Evolutionary conservation across 306 rosid species (phyloP).

Genomic region (Medicago ruthenica): DNA sequence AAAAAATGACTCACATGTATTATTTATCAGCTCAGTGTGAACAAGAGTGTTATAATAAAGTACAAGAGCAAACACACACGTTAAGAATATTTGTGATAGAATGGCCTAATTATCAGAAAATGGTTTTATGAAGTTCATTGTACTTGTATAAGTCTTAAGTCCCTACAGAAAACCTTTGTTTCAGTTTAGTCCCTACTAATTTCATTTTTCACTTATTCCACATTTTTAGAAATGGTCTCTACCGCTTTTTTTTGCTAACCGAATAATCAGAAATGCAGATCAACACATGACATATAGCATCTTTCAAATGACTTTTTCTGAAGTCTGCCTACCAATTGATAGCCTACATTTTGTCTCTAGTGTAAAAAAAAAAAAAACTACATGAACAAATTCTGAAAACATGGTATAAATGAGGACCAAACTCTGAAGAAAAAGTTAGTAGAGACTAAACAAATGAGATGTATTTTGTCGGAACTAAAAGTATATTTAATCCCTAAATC

Average conservation of each 20-base stretch:
- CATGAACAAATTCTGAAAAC: neutral
- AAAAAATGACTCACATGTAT: neutral
- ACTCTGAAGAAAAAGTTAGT: neutral
- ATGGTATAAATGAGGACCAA: neutral
- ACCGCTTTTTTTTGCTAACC: too few species aligned
- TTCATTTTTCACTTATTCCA: neutral
- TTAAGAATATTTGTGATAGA: neutral
- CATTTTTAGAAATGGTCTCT: neutral
- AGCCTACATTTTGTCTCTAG: too few species aligned
- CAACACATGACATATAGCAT: too few species aligned
- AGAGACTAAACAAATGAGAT: neutral
- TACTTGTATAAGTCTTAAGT: neutral
- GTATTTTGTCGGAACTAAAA: neutral
- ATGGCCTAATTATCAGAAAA: slow-evolving; percentile 8
- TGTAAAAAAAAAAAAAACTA: too few species aligned
- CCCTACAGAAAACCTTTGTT: neutral
- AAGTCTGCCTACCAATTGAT: too few species aligned
- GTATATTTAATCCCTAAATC: neutral
- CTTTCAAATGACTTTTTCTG: too few species aligned
- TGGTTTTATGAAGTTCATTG: slow-evolving; percentile 10
- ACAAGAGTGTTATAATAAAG: neutral
- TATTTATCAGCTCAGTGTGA: neutral
- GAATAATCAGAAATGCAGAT: too few species aligned
- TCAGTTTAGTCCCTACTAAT: neutral
- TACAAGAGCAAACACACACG: neutral